Evolutionary conservation across 164 flowering plant species (phyloP).

Genomic region (Vitis cinerea): DNA sequence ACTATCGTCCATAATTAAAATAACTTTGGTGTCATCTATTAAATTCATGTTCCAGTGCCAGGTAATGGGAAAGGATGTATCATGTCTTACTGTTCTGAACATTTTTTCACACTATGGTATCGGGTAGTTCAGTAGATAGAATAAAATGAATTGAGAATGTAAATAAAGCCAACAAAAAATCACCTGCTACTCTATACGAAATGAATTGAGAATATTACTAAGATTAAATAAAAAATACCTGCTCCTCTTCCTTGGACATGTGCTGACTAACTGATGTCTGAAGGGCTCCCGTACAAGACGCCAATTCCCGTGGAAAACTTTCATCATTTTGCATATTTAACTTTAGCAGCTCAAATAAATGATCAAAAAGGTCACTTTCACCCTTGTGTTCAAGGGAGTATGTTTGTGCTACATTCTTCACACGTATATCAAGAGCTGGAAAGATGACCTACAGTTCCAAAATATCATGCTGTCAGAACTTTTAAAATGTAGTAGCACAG

Average conservation of each 20-base stretch:
- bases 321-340: slow-evolving; percentile 55
- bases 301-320: slow-evolving; percentile 75
- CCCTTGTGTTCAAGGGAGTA: slow-evolving; percentile 95
- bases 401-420: slow-evolving; percentile 91
- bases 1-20: no score
- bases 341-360: slow-evolving; percentile 70
- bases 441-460: slow-evolving; percentile 74
- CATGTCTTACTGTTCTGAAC: no score
- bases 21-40: no score
- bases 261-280: slow-evolving; percentile 91
- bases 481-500: not conserved
- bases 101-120: no score
- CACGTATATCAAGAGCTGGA: slow-evolving; percentile 94
- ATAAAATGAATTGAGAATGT: no score
- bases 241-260: slow-evolving; percentile 96
- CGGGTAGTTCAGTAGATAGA: no score
- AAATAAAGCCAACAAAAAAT: no score
- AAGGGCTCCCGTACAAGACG: slow-evolving; percentile 90
- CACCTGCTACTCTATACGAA: not conserved
- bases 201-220: not conserved
- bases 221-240: slow-evolving; percentile 44
- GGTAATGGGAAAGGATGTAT: no score
- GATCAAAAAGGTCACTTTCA: slow-evolving; percentile 88
- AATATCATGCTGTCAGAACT: not conserved
- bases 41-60: no score